Base-by-base conservation (phyloP, 225 moss, liverwort and hornwort species). In the Sphagnum tenellum region DNA sequence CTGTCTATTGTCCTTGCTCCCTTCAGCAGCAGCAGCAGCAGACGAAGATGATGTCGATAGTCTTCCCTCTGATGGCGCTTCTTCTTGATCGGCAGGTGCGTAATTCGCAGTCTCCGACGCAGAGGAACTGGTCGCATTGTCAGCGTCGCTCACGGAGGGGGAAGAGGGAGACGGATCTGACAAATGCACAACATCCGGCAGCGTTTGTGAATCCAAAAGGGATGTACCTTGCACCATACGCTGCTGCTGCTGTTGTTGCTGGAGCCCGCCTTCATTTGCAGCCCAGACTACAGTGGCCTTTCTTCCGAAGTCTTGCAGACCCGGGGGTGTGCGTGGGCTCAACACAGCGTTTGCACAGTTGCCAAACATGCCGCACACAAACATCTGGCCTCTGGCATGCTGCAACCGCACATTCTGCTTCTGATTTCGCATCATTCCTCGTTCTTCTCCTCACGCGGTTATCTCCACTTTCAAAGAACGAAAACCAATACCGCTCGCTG, bases 331-430 rank as follows among this genome's bases (percentile, higher is more conserved):
- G 12, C 84, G 81, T 6, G 84, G 84, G 45, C 81, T 81, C 50
- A 85, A 48, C n/a, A 85, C 84, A 5, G 84, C 78, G 62, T 69
- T 81, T 49, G 78, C 84, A 52, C 84, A 85, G 64, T 81, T 85
- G 59, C 84, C 84, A 50, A 85, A 85, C 50, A 85, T 81, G 9
- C 81, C 70, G 13, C 84, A 85, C 3, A 85, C 78, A 64, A 81
- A 85, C 48, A 85, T 78, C 69, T 85, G 84, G 4, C 84, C 84
- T 45, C 81, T 76, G 45, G 81, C 81, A 68, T 81, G 75, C 69
- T 85, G 81, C 70, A 85, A 3, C 69, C 84, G 71, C 70, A 81
- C 69, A 69, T 85, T 78, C 51, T 73, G 78, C 78, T 76, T 85
- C 66, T 75, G 84, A 54, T 85, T 81, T 46, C 84, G 75, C 84